phyloP scores from a whole-genome alignment of 805 yeast genomes.

The Teunomyces stri region DNA sequence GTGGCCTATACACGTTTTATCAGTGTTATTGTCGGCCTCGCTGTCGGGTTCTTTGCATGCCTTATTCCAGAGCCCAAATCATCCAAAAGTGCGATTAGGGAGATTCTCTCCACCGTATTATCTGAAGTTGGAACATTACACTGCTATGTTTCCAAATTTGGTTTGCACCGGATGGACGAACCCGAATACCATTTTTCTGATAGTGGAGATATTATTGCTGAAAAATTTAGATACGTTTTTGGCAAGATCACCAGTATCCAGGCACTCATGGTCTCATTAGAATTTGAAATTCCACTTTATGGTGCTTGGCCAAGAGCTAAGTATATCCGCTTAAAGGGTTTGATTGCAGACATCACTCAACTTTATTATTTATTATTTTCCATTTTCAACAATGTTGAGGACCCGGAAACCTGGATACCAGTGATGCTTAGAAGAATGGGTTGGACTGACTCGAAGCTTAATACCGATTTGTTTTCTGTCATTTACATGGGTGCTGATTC shows the following conservation, averaged over 20 bases:
- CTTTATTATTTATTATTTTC: slow-evolving; percentile 23
- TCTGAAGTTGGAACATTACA: slow-evolving; percentile 28
- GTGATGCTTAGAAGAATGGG: slow-evolving; percentile 27
- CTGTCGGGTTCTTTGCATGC: slow-evolving; percentile 29
- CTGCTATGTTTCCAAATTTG: slow-evolving; percentile 27
- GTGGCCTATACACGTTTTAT: slow-evolving; percentile 28
- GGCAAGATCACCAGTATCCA: slow-evolving; percentile 20
- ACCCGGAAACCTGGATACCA: slow-evolving; percentile 27
- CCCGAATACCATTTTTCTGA: slow-evolving; percentile 16
- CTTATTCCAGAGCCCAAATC: slow-evolving; percentile 30
- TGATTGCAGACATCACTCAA: slow-evolving; percentile 24
- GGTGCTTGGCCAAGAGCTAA: slow-evolving; percentile 33
- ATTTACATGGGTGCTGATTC: slow-evolving; percentile 31
- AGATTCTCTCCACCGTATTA: slow-evolving; percentile 19
- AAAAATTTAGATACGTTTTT: slow-evolving; percentile 19
- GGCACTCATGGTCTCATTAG: slow-evolving; percentile 22
- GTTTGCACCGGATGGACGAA: slow-evolving; percentile 18
- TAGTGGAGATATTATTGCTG: slow-evolving; percentile 21
- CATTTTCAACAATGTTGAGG: slow-evolving; percentile 24
- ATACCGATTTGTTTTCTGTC: slow-evolving; percentile 27
- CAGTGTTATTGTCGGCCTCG: slow-evolving; percentile 27
- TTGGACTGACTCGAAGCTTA: slow-evolving; percentile 26
- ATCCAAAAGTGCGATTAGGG: slow-evolving; percentile 25
- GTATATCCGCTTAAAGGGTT: slow-evolving; percentile 20
- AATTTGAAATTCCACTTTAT: slow-evolving; percentile 27